A percentile compares a stretch with the other conserved stretches of the same genome.
These are phyloP conservation scores for Backusella liffmaniae DNA, from an alignment of 192 early-diverging fungal genomes.

Conservation along the genomic window DNA sequence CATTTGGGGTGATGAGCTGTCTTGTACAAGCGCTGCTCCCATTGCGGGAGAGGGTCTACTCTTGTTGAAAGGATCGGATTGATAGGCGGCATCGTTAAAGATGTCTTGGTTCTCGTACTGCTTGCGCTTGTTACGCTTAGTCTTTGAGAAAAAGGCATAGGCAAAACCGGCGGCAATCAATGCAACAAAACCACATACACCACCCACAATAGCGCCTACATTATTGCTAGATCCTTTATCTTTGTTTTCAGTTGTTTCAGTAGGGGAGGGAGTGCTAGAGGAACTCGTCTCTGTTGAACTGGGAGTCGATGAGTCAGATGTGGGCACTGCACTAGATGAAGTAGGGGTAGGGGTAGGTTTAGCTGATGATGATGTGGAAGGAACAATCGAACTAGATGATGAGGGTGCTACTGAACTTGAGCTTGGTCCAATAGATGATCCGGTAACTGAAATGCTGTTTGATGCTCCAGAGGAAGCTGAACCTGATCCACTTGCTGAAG, in stretches of 20 bases:
- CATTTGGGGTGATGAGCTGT: not conserved
- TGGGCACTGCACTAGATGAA: not conserved
- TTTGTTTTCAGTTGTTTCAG: not conserved
- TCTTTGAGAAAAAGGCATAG: conserved; percentile 39
- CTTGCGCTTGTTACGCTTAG: conserved; percentile 15
- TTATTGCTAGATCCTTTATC: conserved; percentile 12
- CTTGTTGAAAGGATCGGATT: not conserved
- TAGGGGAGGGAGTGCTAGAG: not conserved
- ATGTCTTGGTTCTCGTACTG: not conserved
- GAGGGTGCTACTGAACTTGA: not conserved
- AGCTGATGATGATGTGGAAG: not conserved
- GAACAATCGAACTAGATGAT: not conserved
- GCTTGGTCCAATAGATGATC: not conserved
- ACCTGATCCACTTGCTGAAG: not conserved
- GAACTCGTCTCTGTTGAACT: not conserved
- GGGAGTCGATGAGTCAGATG: not conserved
- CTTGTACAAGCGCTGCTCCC: not conserved
- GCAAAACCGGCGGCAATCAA: conserved; percentile 34
- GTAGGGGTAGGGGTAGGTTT: not conserved
- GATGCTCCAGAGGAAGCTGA: not conserved
- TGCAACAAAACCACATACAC: conserved; percentile 33
- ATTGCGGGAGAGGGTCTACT: not conserved
- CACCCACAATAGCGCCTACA: conserved; percentile 30
- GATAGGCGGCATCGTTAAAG: not conserved
- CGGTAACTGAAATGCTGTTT: not conserved